phyloP scores from a whole-genome alignment of 345 rosid genomes.

The Brassica incana region DNA sequence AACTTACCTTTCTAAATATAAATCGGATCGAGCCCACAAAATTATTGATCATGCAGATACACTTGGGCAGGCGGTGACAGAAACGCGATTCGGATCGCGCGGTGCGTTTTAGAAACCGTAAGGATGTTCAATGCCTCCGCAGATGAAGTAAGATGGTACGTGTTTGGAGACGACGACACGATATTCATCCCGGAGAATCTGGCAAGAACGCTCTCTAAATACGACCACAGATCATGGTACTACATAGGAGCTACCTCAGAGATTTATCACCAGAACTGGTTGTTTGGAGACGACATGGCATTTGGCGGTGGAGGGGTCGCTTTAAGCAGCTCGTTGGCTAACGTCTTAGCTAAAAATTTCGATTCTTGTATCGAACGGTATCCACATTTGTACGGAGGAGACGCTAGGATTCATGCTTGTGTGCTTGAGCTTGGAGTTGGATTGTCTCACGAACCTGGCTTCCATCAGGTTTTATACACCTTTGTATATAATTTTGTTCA shows the following conservation, averaged over 20 bases:
- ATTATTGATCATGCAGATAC: constrained; percentile 36
- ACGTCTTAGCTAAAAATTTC: constrained; percentile 58
- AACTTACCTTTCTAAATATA: neutral
- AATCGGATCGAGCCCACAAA: neutral
- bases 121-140: constrained; percentile 34
- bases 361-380: constrained; percentile 84
- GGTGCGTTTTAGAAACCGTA: constrained; percentile 62
- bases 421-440: constrained; percentile 81
- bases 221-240: constrained; percentile 72
- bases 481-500: neutral
- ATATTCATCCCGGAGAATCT: constrained; percentile 69
- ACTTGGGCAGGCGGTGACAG: constrained; percentile 57
- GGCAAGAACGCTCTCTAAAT: constrained; percentile 71
- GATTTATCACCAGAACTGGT: constrained; percentile 54
- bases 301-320: constrained; percentile 86
- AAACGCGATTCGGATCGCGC: constrained; percentile 73
- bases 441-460: constrained; percentile 75
- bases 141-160: constrained; percentile 64
- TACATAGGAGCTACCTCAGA: constrained; percentile 82
- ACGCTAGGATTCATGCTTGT: constrained; percentile 67
- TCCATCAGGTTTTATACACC: constrained; percentile 70
- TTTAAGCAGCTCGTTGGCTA: constrained; percentile 72
- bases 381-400: constrained; percentile 85
- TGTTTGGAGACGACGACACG: constrained; percentile 86
- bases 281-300: constrained; percentile 66